Base-by-base conservation (phyloP, 768 basidiomycete genomes). In the Boletellus sp. region DNA sequence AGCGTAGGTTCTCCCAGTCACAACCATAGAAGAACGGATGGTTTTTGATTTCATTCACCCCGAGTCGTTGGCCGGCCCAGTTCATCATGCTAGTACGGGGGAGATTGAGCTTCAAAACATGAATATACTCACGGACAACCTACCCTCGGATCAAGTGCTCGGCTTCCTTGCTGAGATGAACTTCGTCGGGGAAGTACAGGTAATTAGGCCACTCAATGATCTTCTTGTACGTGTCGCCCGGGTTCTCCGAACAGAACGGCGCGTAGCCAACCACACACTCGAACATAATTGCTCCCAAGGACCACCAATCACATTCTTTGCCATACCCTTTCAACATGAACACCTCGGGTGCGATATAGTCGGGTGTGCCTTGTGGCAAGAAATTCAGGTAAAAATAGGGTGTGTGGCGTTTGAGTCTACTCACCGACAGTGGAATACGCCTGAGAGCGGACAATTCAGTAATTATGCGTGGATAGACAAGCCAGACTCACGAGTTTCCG, bases 241-340 rank as follows among this genome's bases (percentile, higher is more conserved):
- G 94, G 62, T 92, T 93, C 64, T 97, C 94, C 4, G 93, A 84
- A 71, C 95, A 99, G 79, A 97, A 97, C 6, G 94, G 95, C 15
- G 95, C 94, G 66, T 94, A 98, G 53, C 95, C 95, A 55, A 97
- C 93, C 32, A 99, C 76, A 70, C 95, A 98, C 70, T 99, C 95
- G 65, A 94, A 99, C 84, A 94, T 96, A 68, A 99, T 98, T 6
- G 95, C 94, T 12, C 95, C 95, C 48, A 99, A 73, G 33, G 95
- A 97, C 95, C 95, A 99, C 95, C 95, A 99, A 70, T 99, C 95
- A 65, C 95, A 98, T 70, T 97, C 95, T 70, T 95, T 94, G 41
- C 94, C 93, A 60, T 99, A 99, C 5, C 95, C 95, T 64, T 95
- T 88, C 74, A 95, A 87, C 67, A 93, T 72, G 78, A 99, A 98